These are phyloP conservation scores for Fusarium sp. DNA, from an alignment of 2,329 filamentous ascomycete species.

Conservation along the genomic window DNA sequence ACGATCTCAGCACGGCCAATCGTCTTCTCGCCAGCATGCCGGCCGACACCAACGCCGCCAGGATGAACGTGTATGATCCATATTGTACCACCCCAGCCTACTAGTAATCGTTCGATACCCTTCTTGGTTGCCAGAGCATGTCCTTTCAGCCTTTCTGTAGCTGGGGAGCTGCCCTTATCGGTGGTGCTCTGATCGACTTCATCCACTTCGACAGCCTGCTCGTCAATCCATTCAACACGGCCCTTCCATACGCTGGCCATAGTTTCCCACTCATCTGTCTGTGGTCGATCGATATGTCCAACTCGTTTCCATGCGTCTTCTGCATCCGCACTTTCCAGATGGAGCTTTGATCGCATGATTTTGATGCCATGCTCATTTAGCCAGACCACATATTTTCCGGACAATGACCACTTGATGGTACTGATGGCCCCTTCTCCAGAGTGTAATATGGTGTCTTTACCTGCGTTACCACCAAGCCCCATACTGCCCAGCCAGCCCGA, in stretches of 20 bases:
- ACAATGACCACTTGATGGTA: slow-evolving; percentile 93
- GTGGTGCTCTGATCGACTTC: slow-evolving; percentile 62
- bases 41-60: slow-evolving; percentile 74
- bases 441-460: slow-evolving; percentile 88
- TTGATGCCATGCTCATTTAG: slow-evolving; percentile 97
- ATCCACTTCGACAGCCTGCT: slow-evolving; percentile 80
- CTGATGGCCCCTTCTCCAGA: slow-evolving; percentile 92
- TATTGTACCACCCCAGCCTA: slow-evolving; percentile 95
- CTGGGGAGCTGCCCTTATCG: slow-evolving; percentile 57
- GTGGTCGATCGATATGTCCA: slow-evolving; percentile 89
- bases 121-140: slow-evolving; percentile 62
- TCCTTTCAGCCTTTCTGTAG: slow-evolving; percentile 61
- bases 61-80: slow-evolving; percentile 95
- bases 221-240: slow-evolving; percentile 91
- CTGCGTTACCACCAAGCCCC: slow-evolving; percentile 80
- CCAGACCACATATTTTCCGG: slow-evolving; percentile 94
- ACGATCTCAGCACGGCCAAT: slow-evolving; percentile 88
- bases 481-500: slow-evolving; percentile 93
- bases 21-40: slow-evolving; percentile 75
- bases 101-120: slow-evolving; percentile 80
- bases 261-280: slow-evolving; percentile 89
- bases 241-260: slow-evolving; percentile 98
- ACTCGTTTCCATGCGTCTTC: slow-evolving; percentile 96
- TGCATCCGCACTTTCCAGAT: slow-evolving; percentile 79
- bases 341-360: slow-evolving; percentile 91